A percentile compares a stretch with the other conserved stretches of the same genome.
Conservation (phyloP, 169 alveolate genomes). For the Besnoitia besnoiti region DNA sequence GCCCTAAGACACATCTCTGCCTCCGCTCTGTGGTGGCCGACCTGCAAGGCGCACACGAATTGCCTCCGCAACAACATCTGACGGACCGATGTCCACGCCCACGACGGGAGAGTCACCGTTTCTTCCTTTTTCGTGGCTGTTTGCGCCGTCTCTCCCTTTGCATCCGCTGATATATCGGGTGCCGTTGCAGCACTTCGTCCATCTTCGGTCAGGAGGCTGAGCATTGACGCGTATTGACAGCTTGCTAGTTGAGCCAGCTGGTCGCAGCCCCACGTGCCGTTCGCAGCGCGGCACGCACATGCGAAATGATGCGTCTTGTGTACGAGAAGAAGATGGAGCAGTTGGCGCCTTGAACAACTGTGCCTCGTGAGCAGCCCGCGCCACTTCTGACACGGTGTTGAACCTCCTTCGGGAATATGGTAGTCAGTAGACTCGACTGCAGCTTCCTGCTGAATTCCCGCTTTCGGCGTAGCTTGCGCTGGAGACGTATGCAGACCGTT, state of each 20-base stretch:
- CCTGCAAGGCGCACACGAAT: not conserved
- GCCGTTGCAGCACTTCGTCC: not conserved
- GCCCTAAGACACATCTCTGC: conserved; percentile 13
- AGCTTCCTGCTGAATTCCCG: too few relatives aligned
- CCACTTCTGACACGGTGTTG: too few relatives aligned
- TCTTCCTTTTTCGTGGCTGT: not conserved
- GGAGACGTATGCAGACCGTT: too few relatives aligned
- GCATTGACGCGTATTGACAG: not conserved
- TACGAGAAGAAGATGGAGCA: not conserved
- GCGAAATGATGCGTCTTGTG: conserved; percentile 9
- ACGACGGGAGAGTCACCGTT: not conserved
- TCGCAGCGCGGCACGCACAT: not conserved
- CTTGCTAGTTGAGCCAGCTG: not conserved
- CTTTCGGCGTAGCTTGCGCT: too few relatives aligned
- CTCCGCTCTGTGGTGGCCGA: not conserved
- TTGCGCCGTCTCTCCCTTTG: not conserved
- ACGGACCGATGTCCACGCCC: conserved; percentile 18
- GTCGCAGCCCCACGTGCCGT: not conserved
- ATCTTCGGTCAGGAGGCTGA: not conserved
- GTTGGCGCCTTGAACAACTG: not conserved
- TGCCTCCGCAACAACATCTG: conserved; percentile 9
- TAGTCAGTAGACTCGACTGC: too few relatives aligned
- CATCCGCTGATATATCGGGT: too few relatives aligned
- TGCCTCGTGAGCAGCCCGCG: too few relatives aligned
- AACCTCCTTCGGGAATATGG: too few relatives aligned